Conservation (phyloP, 768 basidiomycete genomes). For the Neoboletus subvelutipes region DNA sequence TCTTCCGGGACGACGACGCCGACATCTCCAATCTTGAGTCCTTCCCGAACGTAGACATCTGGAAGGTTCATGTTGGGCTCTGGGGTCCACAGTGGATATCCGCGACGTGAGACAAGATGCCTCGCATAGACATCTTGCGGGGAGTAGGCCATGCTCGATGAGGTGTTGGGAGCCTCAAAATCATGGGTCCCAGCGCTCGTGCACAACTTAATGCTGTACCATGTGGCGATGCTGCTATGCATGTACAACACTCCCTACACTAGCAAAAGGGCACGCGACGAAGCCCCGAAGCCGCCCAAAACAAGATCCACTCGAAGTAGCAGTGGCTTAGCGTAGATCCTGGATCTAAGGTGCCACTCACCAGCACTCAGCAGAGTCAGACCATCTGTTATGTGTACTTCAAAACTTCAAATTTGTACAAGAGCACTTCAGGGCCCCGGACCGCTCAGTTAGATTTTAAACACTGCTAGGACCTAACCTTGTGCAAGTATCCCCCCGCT, state of each 20-base stretch:
- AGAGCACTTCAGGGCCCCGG: too few relatives aligned
- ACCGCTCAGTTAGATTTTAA: too few relatives aligned
- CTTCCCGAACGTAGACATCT: conserved; percentile 21
- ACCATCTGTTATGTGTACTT: too few relatives aligned
- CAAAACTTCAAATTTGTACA: too few relatives aligned
- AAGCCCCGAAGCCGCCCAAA: too few relatives aligned
- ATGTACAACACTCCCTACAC: too few relatives aligned
- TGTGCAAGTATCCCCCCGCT: too few relatives aligned
- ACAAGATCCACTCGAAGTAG: too few relatives aligned
- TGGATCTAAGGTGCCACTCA: too few relatives aligned
- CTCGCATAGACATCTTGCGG: conserved; percentile 21
- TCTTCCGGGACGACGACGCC: conserved; percentile 31
- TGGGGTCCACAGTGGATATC: conserved; percentile 36
- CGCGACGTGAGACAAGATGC: conserved; percentile 20
- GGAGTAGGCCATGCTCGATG: conserved; percentile 4
- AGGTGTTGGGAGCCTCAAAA: neutral
- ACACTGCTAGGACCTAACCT: neutral
- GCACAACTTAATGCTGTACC: neutral
- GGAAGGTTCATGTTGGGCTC: conserved; percentile 27
- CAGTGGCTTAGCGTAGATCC: too few relatives aligned
- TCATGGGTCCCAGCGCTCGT: neutral
- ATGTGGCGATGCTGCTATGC: neutral
- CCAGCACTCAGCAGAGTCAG: too few relatives aligned
- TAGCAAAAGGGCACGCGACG: too few relatives aligned
- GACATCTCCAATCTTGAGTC: conserved; percentile 37